Evolutionary conservation across 192 early-diverging fungal species (phyloP).

Genomic region (Coemansia sp.): DNA sequence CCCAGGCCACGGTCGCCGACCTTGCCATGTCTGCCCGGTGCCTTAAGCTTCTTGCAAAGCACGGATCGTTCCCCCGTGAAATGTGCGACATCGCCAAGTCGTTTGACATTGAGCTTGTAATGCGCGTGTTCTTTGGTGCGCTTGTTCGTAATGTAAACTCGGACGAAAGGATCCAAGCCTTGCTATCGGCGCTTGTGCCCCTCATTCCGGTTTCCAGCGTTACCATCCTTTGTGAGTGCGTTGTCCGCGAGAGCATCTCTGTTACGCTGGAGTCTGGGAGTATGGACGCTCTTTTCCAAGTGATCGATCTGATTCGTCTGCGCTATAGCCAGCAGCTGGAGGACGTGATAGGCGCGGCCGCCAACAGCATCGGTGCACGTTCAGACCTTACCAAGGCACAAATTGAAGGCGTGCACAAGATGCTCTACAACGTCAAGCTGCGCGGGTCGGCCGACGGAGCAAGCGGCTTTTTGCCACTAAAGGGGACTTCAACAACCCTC

Average conservation of each 20-base stretch:
- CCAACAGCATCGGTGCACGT: slow-evolving; percentile 5
- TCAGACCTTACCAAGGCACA: slow-evolving; percentile 2
- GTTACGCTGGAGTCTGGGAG: background rate
- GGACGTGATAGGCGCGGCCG: slow-evolving; percentile 30
- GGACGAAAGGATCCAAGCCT: background rate
- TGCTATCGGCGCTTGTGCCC: slow-evolving; percentile 23
- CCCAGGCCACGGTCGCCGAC: slow-evolving; percentile 21
- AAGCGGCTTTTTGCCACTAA: slow-evolving; percentile 54
- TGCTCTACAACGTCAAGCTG: slow-evolving; percentile 43
- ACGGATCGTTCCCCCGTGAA: slow-evolving; percentile 10
- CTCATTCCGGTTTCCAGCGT: slow-evolving; percentile 14
- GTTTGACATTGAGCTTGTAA: slow-evolving; percentile 26
- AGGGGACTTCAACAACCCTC: slow-evolving; percentile 75
- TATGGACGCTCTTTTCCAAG: background rate
- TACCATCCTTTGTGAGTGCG: slow-evolving; percentile 18
- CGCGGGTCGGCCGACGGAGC: slow-evolving; percentile 5
- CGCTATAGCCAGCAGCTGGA: slow-evolving; percentile 38
- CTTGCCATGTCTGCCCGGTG: slow-evolving; percentile 10
- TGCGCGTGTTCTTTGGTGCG: slow-evolving; percentile 23
- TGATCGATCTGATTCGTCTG: slow-evolving; percentile 30
- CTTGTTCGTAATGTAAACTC: slow-evolving; percentile 22
- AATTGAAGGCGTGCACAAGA: slow-evolving; percentile 17
- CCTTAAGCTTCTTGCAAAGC: slow-evolving; percentile 14
- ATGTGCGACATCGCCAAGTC: slow-evolving; percentile 20
- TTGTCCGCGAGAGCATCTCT: slow-evolving; percentile 28